Evolutionary conservation across 306 rosid genomes (phyloP).

Genomic region (Dryas octopetala): DNA sequence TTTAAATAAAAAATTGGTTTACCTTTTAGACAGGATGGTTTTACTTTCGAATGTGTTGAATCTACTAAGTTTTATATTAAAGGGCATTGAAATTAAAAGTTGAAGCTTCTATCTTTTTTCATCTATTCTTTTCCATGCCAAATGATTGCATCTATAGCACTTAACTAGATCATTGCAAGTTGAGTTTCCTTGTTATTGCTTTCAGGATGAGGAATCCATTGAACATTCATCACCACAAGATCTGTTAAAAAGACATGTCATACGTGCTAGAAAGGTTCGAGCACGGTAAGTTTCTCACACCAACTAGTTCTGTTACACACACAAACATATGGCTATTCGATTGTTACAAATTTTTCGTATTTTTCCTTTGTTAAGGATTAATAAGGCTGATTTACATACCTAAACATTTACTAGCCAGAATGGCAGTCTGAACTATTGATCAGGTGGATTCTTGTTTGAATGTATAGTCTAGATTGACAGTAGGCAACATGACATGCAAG

Average conservation of each 20-base stretch:
- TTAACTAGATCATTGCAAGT: neutral
- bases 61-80: neutral
- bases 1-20: neutral
- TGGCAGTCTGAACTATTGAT: too few relatives aligned
- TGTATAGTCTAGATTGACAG: too few relatives aligned
- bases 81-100: neutral
- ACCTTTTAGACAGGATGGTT: neutral
- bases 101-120: neutral
- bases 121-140: neutral
- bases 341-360: neutral
- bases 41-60: neutral
- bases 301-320: neutral
- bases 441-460: too few relatives aligned
- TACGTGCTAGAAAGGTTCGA: constrained; percentile 83
- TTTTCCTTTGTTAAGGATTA: neutral
- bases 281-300: constrained; percentile 54
- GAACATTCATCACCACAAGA: constrained; percentile 47
- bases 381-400: constrained; percentile 1
- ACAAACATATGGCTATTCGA: neutral
- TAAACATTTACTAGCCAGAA: neutral
- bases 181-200: constrained; percentile 23
- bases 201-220: constrained; percentile 59
- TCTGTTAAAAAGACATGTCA: constrained; percentile 65
- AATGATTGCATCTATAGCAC: neutral
- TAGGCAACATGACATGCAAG: too few relatives aligned